These are phyloP conservation scores for Didymella pomorum DNA, from an alignment of 2,329 filamentous ascomycete species.

Conservation along the genomic window DNA sequence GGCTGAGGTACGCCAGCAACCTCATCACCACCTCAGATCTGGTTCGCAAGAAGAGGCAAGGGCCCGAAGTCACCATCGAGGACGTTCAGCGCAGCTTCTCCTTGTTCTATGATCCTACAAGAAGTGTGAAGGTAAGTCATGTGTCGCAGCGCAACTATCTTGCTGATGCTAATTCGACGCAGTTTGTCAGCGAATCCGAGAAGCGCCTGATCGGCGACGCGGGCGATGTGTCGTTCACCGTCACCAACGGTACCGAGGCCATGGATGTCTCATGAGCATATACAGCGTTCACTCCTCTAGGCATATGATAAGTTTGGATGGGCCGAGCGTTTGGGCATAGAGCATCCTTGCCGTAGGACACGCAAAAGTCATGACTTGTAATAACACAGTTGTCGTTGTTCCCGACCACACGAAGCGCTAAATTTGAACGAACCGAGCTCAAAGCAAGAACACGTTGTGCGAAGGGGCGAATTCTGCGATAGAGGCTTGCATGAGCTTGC, in stretches of 20 bases:
- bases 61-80: conserved; percentile 81
- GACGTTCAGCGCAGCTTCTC: conserved; percentile 94
- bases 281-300: conserved; percentile 18
- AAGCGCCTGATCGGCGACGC: conserved; percentile 90
- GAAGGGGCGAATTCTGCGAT: not conserved
- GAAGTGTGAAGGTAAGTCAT: conserved; percentile 73
- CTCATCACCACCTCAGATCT: conserved; percentile 95
- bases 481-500: conserved; percentile 7
- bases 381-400: conserved; percentile 8
- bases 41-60: conserved; percentile 82
- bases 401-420: not conserved
- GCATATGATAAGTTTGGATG: conserved; percentile 34
- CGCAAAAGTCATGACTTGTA: conserved; percentile 22
- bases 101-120: conserved; percentile 88
- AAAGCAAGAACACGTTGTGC: not conserved
- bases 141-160: not conserved
- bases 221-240: conserved; percentile 76
- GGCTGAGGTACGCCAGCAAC: conserved; percentile 95
- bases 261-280: conserved; percentile 69
- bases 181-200: conserved; percentile 87
- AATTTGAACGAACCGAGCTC: not conserved
- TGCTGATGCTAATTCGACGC: conserved; percentile 26
- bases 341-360: conserved; percentile 8
- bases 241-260: conserved; percentile 65
- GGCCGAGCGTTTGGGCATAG: conserved; percentile 34